A percentile compares a stretch with the other conserved stretches of the same genome.
Conservation (phyloP, 2,329 filamentous ascomycete species). For the Bimuria novae-zelandiae region DNA sequence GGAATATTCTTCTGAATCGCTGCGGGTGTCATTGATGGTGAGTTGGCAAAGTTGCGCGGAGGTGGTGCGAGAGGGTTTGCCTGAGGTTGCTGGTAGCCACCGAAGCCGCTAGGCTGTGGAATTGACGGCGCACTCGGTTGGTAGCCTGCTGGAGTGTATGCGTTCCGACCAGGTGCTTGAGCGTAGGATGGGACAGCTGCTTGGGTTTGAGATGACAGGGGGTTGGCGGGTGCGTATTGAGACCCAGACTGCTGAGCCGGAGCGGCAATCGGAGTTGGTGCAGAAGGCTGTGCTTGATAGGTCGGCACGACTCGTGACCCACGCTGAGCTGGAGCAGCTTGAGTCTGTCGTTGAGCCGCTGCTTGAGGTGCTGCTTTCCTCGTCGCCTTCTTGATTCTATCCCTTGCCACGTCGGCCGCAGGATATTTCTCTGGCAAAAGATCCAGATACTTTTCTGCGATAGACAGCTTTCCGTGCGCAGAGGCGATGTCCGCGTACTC, state of each 20-base stretch:
- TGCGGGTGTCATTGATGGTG: slow-evolving; percentile 66
- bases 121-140: slow-evolving; percentile 48
- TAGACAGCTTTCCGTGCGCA: slow-evolving; percentile 80
- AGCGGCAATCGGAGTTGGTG: slow-evolving; percentile 14
- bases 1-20: slow-evolving; percentile 72
- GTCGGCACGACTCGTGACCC: slow-evolving; percentile 43
- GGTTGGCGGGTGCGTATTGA: slow-evolving; percentile 40
- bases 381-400: slow-evolving; percentile 82
- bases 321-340: slow-evolving; percentile 42
- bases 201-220: slow-evolving; percentile 35
- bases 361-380: slow-evolving; percentile 60
- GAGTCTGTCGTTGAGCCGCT: slow-evolving; percentile 46
- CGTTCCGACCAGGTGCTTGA: slow-evolving; percentile 41
- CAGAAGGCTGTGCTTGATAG: slow-evolving; percentile 36
- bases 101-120: slow-evolving; percentile 45
- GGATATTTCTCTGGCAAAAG: slow-evolving; percentile 83
- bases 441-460: slow-evolving; percentile 89
- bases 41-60: slow-evolving; percentile 69
- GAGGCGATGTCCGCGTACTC: slow-evolving; percentile 97
- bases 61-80: slow-evolving; percentile 58
- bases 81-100: slow-evolving; percentile 52
- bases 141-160: slow-evolving; percentile 59
- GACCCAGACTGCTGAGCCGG: slow-evolving; percentile 37
- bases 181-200: slow-evolving; percentile 27
- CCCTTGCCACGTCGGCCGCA: slow-evolving; percentile 83